phyloP scores from a whole-genome alignment of 176 grass and related monocot genomes.

The Eleusine coracana region DNA sequence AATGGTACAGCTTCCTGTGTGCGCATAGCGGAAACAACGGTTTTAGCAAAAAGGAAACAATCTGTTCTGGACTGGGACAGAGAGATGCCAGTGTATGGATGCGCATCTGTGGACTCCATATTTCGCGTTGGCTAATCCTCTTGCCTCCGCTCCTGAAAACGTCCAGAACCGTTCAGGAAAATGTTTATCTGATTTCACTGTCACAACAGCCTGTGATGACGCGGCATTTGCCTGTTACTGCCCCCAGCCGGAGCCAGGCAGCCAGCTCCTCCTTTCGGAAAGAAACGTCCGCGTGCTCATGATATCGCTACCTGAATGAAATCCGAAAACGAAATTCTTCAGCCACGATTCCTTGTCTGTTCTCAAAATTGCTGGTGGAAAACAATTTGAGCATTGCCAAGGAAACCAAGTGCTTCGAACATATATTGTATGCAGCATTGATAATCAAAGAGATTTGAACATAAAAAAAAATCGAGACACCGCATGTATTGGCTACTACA shows the following conservation, averaged over 20 bases:
- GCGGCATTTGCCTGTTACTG: constrained; percentile 32
- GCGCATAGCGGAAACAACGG: background rate
- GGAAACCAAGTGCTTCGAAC: background rate
- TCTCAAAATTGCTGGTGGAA: no score
- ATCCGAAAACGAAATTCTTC: background rate
- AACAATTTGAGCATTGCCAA: background rate
- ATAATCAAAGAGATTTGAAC: background rate
- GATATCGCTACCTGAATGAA: constrained; percentile 3
- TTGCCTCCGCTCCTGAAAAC: background rate
- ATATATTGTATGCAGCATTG: background rate
- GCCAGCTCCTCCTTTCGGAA: constrained; percentile 10
- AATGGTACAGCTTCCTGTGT: background rate
- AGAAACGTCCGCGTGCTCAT: background rate
- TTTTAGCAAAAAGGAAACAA: constrained; percentile 6
- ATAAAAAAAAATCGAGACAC: background rate
- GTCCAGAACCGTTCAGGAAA: constrained; percentile 17
- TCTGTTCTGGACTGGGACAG: constrained; percentile 28
- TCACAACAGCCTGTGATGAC: constrained; percentile 57
- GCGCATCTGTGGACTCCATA: constrained; percentile 45
- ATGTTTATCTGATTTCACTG: constrained; percentile 18
- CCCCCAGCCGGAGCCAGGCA: constrained; percentile 25
- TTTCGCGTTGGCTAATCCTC: constrained; percentile 32
- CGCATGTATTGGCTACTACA: background rate
- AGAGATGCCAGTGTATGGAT: constrained; percentile 51
- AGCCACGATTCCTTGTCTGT: background rate